Evolutionary conservation across 345 rosid species (phyloP).

Genomic region (Leavenworthia alabamica): DNA sequence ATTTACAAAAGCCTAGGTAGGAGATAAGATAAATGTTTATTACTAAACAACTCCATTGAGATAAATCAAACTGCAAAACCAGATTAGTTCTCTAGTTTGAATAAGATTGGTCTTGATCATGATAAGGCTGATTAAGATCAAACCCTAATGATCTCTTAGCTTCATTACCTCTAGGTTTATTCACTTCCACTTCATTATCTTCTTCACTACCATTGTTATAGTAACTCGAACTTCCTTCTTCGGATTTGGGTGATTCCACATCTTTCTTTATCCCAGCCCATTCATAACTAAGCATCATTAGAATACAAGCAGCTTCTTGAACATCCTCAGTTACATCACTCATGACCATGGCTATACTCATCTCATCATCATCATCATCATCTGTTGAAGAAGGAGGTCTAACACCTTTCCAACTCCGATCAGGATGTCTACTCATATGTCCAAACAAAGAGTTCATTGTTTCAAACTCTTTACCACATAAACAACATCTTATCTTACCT

Average conservation of each 20-base stretch:
- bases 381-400: constrained; percentile 37
- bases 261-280: neutral
- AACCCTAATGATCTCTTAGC: constrained; percentile 18
- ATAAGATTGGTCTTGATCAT: constrained; percentile 9
- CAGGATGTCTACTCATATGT: constrained; percentile 83
- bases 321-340: constrained; percentile 12
- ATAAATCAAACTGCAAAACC: neutral
- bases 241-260: neutral
- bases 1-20: neutral
- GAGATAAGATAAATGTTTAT: neutral
- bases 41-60: neutral
- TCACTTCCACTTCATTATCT: neutral
- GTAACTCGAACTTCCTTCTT: constrained; percentile 12
- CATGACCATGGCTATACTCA: constrained; percentile 8
- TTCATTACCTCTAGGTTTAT: neutral
- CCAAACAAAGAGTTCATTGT: constrained; percentile 53
- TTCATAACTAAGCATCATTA: constrained; percentile 8
- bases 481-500: constrained; percentile 27
- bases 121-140: constrained; percentile 25
- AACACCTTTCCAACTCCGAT: constrained; percentile 54
- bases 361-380: neutral
- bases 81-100: neutral
- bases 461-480: constrained; percentile 38
- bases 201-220: neutral
- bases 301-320: constrained; percentile 13